A percentile compares a stretch with the other conserved stretches of the same genome.
Evolutionary conservation across 768 basidiomycete species (phyloP).

Genomic region (Tylopilus sp.): DNA sequence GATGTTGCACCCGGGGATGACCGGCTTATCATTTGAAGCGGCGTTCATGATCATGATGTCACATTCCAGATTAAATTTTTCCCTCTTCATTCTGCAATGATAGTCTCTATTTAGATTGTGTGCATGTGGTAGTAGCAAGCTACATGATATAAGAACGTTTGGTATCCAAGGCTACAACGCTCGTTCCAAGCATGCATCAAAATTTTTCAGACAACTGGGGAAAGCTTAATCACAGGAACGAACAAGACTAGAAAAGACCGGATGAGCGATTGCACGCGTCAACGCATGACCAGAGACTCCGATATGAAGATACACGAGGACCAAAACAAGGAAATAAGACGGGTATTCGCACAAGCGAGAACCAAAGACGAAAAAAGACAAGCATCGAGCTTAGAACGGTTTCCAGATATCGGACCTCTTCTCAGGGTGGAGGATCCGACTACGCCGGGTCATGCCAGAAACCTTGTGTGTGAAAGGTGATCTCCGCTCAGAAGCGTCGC

Average conservation of each 20-base stretch:
- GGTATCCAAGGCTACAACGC: slow-evolving; percentile 12
- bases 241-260: slow-evolving; percentile 8
- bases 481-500: slow-evolving; percentile 4
- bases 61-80: not conserved
- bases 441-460: slow-evolving; percentile 9
- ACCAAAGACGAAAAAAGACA: not conserved
- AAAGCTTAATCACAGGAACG: slow-evolving; percentile 5
- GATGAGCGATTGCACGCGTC: slow-evolving; percentile 6
- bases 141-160: not conserved
- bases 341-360: not conserved
- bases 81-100: not conserved
- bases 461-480: slow-evolving; percentile 4
- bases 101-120: not conserved
- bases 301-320: not conserved
- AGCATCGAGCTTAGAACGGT: slow-evolving; percentile 5
- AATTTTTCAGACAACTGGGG: not conserved
- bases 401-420: slow-evolving; percentile 15
- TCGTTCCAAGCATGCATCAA: not conserved
- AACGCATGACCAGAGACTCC: slow-evolving; percentile 2
- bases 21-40: no score
- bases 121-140: not conserved
- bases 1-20: no score
- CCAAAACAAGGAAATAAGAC: not conserved
- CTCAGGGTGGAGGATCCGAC: slow-evolving; percentile 1
- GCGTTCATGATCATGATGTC: not conserved